A percentile compares a stretch with the other conserved stretches of the same genome.
These are phyloP conservation scores for Quercus aquifolioides DNA, from an alignment of 306 rosid species.

Conservation along the genomic window DNA sequence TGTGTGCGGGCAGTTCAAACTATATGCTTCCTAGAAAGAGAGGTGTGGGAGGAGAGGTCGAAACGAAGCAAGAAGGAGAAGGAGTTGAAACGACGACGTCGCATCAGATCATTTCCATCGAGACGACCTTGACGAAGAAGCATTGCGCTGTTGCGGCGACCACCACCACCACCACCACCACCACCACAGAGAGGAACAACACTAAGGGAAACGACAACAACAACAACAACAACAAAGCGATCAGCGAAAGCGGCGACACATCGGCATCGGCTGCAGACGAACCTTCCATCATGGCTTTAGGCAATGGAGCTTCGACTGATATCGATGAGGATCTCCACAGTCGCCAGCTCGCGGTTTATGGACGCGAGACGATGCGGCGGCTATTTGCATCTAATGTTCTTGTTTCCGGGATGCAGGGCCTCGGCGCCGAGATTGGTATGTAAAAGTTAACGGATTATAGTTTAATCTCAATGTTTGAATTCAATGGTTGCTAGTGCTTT, in stretches of 20 bases:
- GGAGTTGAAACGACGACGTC: not conserved
- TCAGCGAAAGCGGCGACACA: not conserved
- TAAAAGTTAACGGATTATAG: no score
- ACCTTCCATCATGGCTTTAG: conserved; percentile 17
- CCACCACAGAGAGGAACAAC: no score
- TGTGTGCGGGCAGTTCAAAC: conserved; percentile 26
- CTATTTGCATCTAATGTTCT: conserved; percentile 34
- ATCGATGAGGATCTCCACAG: conserved; percentile 37
- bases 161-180: no score
- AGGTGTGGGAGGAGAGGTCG: conserved; percentile 29
- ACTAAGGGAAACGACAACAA: no score
- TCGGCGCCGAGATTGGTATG: conserved; percentile 33
- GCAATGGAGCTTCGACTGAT: conserved; percentile 9
- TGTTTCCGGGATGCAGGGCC: conserved; percentile 28
- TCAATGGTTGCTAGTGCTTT: not conserved
- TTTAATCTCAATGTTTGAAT: no score
- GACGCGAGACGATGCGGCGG: conserved; percentile 36
- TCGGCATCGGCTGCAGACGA: not conserved
- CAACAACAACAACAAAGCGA: no score
- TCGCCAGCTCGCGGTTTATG: conserved; percentile 32
- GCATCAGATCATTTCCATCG: not conserved
- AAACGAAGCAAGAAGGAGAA: conserved; percentile 11
- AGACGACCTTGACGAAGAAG: conserved; percentile 18
- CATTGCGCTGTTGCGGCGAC: conserved; percentile 3
- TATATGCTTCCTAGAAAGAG: conserved; percentile 44